Evolutionary conservation across 768 basidiomycete species (phyloP).

Genomic region (Tricholomella constricta): DNA sequence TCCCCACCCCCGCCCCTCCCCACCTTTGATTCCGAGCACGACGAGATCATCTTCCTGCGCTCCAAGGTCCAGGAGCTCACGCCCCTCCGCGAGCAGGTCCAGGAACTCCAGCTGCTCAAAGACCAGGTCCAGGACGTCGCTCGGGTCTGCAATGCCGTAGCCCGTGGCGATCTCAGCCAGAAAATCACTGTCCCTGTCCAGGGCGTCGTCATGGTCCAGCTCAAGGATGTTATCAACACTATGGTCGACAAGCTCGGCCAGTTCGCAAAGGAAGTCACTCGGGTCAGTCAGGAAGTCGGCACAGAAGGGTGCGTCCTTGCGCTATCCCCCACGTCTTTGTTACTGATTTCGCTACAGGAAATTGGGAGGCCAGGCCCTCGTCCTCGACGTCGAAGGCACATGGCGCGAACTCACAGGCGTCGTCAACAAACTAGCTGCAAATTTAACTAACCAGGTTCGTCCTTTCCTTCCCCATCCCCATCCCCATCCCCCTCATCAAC

Average conservation of each 20-base stretch:
- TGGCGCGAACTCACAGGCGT: conserved; percentile 84
- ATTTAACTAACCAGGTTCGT: too few relatives aligned
- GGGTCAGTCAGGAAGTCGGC: conserved; percentile 83
- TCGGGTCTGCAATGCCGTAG: conserved; percentile 79
- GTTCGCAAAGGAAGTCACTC: conserved; percentile 90
- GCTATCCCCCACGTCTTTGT: background rate
- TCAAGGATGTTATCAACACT: conserved; percentile 77
- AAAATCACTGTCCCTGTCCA: conserved; percentile 81
- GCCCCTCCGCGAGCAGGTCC: too few relatives aligned
- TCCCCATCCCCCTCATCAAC: too few relatives aligned
- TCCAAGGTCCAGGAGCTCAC: too few relatives aligned
- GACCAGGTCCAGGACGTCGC: conserved; percentile 85
- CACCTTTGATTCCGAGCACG: too few relatives aligned
- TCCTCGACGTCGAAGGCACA: conserved; percentile 88
- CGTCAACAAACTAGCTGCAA: conserved; percentile 78
- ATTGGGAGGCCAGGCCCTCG: conserved; percentile 86
- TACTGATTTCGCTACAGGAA: conserved; percentile 50
- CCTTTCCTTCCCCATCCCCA: too few relatives aligned
- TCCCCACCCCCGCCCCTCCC: too few relatives aligned
- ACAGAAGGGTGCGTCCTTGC: conserved; percentile 58
- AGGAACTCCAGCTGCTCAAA: too few relatives aligned
- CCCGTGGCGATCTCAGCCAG: conserved; percentile 72
- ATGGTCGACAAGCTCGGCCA: conserved; percentile 73
- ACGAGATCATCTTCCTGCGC: too few relatives aligned
- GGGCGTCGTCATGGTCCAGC: conserved; percentile 77